Base-by-base conservation (phyloP, 495 filamentous ascomycete species). In the Zalerion maritima region DNA sequence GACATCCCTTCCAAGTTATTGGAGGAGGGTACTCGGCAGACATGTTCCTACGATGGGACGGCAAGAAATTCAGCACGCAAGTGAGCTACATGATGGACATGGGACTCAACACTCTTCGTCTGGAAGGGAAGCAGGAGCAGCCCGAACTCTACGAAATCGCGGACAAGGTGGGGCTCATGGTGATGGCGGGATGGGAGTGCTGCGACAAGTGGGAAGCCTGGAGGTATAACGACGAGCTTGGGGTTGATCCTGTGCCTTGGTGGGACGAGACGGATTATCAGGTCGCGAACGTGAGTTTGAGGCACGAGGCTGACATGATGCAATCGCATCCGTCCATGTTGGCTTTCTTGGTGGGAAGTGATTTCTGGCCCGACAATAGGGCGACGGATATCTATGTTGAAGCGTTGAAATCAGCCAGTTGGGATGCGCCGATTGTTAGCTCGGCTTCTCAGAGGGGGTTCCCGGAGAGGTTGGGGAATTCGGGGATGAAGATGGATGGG, bases 131-230 rank as follows among this genome's bases (percentile, higher is more conserved):
- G 35, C 66, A 68, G 35, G 72, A 78, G 31, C 71, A 78, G 13
- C 65, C 68, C 0, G 57, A 65, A 30, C 43, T 77, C 0, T 77
- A 71, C 40, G 48, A 67, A 0, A 47, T 73, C 2, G 69, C 71
- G 3, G 68, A 75, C 38, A 47, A 52, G 1, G 47, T 73, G 29
- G 73, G 73, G 0, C 29, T 78, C 6, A 73, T 78, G 71, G 43
- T 78, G 4, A 43, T 78, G 25, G 44, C 69, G 0, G 73, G 73
- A 0, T 78, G 72, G 72, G 72, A 77, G 31, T 78, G 73, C 39
- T 78, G 73, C 35, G 66, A 76, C 31, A 77, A 76, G 40, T 76
- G 72, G 73, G 72, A 77, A 35, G 69, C 57, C 0, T 77, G 71
- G 72, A 46, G 56, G 31, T 75, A 73, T 32, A 76, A 75, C 40